Conservation (phyloP, 805 yeast genomes). For the Saccharomycopsis sp. region DNA sequence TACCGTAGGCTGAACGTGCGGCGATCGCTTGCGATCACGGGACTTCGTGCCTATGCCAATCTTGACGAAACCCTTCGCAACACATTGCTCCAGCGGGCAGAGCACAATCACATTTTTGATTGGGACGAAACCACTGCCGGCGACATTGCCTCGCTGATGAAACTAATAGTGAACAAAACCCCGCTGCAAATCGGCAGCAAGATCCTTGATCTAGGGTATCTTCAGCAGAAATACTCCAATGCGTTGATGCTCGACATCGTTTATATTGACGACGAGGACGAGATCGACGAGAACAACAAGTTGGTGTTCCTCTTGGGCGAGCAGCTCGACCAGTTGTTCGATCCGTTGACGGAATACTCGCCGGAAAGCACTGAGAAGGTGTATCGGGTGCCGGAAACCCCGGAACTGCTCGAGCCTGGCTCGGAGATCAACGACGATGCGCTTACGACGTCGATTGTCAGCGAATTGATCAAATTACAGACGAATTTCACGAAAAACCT, state of each 20-base stretch:
- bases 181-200: slow-evolving; percentile 54
- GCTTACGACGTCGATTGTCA: slow-evolving; percentile 48
- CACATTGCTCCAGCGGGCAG: slow-evolving; percentile 11
- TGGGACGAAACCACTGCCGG: slow-evolving; percentile 89
- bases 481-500: slow-evolving; percentile 65
- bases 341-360: slow-evolving; percentile 84
- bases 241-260: slow-evolving; percentile 68
- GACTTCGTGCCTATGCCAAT: slow-evolving; percentile 58
- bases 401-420: slow-evolving; percentile 14
- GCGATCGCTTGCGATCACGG: slow-evolving; percentile 68
- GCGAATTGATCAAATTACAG: slow-evolving; percentile 66
- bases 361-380: slow-evolving; percentile 78
- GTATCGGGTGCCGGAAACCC: slow-evolving; percentile 52
- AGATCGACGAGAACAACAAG: slow-evolving; percentile 63
- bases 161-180: slow-evolving; percentile 41
- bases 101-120: slow-evolving; percentile 28
- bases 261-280: slow-evolving; percentile 47
- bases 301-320: slow-evolving; percentile 74
- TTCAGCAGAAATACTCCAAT: slow-evolving; percentile 42
- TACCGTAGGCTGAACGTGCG: slow-evolving; percentile 54
- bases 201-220: slow-evolving; percentile 50
- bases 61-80: slow-evolving; percentile 33
- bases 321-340: slow-evolving; percentile 82
- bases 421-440: slow-evolving; percentile 28
- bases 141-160: slow-evolving; percentile 60